phyloP scores from a whole-genome alignment of 495 filamentous ascomycete genomes.

The Mycothermus thermophilus region DNA sequence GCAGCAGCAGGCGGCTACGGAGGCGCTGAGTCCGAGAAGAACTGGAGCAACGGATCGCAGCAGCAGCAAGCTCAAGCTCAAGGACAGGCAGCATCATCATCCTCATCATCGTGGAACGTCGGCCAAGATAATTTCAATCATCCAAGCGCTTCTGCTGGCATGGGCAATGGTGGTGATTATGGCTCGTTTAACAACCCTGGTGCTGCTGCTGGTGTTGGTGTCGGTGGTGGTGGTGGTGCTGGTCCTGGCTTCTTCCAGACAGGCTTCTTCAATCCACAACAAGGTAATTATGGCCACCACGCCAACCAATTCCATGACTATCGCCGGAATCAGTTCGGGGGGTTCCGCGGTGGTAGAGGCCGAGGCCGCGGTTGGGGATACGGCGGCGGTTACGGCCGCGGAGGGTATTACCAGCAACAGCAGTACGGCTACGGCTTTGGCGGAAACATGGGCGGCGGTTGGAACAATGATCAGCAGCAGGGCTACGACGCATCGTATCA shows the following conservation, averaged over 20 bases:
- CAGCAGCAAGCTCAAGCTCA: no score
- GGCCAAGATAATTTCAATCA: conserved; percentile 53
- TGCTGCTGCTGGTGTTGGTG: no score
- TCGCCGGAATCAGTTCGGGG: conserved; percentile 34
- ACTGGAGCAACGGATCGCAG: conserved; percentile 48
- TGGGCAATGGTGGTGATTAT: conserved; percentile 65
- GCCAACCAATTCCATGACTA: conserved; percentile 53
- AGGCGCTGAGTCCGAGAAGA: conserved; percentile 37
- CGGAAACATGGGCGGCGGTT: conserved; percentile 1
- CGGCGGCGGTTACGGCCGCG: conserved; percentile 34
- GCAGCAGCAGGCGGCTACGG: no score
- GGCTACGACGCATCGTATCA: conserved; percentile 10
- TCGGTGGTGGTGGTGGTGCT: no score
- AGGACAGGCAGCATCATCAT: no score
- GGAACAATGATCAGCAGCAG: conserved; percentile 18
- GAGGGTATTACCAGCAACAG: background rate
- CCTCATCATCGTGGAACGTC: conserved; percentile 60
- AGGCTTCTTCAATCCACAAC: conserved; percentile 37
- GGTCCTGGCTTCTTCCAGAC: conserved; percentile 37
- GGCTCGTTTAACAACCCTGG: conserved; percentile 66
- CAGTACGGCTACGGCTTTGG: conserved; percentile 12
- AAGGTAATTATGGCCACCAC: conserved; percentile 48
- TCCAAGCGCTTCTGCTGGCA: conserved; percentile 61
- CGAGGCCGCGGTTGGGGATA: conserved; percentile 46
- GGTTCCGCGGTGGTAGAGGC: conserved; percentile 46